A percentile compares a stretch with the other conserved stretches of the same genome.
Conservation (phyloP, 2,329 filamentous ascomycete genomes). For the Microdochium trichocladiopsis region DNA sequence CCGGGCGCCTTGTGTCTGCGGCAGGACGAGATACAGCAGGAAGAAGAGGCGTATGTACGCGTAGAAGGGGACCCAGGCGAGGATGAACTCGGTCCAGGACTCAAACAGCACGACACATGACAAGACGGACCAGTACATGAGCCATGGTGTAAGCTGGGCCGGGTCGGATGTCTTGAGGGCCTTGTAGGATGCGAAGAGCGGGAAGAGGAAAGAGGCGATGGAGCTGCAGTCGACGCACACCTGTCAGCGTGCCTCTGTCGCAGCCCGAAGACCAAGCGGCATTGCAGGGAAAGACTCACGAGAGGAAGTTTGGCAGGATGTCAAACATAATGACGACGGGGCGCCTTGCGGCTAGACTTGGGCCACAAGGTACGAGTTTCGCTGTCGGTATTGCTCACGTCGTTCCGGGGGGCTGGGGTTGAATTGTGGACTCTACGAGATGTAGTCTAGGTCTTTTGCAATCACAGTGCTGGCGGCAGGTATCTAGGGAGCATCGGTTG, state of each 20-base stretch:
- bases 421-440: no score
- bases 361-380: neutral
- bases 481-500: no score
- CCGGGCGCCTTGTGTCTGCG: slow-evolving; percentile 89
- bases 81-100: slow-evolving; percentile 80
- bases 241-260: neutral
- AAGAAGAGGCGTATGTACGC: slow-evolving; percentile 81
- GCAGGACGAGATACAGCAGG: slow-evolving; percentile 92
- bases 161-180: slow-evolving; percentile 89
- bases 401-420: no score
- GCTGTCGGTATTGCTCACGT: neutral
- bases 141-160: slow-evolving; percentile 87
- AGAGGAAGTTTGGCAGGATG: slow-evolving; percentile 56
- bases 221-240: slow-evolving; percentile 46
- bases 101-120: slow-evolving; percentile 76
- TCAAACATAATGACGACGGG: slow-evolving; percentile 45
- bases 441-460: no score
- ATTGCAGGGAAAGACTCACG: slow-evolving; percentile 34
- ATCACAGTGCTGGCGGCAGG: no score
- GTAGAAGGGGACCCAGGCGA: slow-evolving; percentile 91
- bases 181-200: slow-evolving; percentile 96
- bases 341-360: slow-evolving; percentile 3
- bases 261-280: neutral
- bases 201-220: slow-evolving; percentile 83
- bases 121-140: slow-evolving; percentile 98